Conservation (phyloP, 208 protist genomes). For the Naegleria fowleri region DNA sequence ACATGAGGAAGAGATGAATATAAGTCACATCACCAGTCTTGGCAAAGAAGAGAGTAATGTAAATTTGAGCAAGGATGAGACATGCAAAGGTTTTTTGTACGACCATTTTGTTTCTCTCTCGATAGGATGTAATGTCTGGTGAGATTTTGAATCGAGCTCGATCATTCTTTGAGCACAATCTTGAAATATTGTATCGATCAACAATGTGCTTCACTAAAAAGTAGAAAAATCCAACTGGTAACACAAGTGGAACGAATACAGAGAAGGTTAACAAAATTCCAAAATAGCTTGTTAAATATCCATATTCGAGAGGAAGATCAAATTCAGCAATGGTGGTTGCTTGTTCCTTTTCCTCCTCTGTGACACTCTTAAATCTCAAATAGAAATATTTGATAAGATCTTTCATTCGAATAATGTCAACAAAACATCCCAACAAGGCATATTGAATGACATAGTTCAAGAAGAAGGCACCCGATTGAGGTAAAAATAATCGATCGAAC, state of each 20-base stretch:
- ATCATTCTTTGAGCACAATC: background rate
- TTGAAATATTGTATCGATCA: constrained; percentile 19
- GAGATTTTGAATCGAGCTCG: background rate
- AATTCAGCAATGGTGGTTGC: background rate
- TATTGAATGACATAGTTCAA: constrained; percentile 14
- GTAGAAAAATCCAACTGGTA: constrained; percentile 4
- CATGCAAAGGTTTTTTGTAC: background rate
- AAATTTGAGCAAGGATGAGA: background rate
- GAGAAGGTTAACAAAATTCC: background rate
- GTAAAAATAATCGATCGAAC: background rate
- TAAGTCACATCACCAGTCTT: background rate
- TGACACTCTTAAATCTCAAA: background rate
- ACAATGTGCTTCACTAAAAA: background rate
- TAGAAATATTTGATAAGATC: background rate
- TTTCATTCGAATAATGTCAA: constrained; percentile 3
- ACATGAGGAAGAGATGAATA: background rate
- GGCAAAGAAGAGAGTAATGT: background rate
- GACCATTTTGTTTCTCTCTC: background rate
- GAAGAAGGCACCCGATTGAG: constrained; percentile 2
- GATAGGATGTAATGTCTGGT: background rate
- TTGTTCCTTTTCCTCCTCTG: background rate
- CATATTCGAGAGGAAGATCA: constrained; percentile 11
- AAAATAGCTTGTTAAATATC: constrained; percentile 1
- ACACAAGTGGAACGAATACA: background rate
- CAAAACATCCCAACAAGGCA: background rate